phyloP scores from a whole-genome alignment of 2,329 filamentous ascomycete genomes.

The Pyricularia pennisetigena region DNA sequence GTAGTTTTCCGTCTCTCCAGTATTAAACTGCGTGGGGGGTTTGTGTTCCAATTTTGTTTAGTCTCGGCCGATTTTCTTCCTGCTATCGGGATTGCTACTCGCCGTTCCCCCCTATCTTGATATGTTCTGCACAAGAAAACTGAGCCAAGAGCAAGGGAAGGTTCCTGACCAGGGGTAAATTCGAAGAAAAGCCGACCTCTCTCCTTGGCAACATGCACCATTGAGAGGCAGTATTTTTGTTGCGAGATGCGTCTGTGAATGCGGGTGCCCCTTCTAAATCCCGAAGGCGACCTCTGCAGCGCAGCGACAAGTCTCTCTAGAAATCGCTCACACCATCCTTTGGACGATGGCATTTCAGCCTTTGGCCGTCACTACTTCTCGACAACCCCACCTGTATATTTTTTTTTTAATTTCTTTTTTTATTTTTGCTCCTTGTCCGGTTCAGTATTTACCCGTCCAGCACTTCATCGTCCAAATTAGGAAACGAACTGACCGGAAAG shows the following conservation, averaged over 20 bases:
- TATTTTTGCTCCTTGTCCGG: too few relatives aligned
- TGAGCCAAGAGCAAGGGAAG: neutral
- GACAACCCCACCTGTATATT: neutral
- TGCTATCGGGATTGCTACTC: neutral
- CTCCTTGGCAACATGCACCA: neutral
- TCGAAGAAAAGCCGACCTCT: neutral
- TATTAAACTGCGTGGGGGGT: neutral
- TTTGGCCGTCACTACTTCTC: neutral
- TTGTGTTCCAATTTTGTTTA: neutral
- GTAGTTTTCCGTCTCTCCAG: neutral
- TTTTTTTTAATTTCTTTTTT: neutral
- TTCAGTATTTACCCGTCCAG: neutral
- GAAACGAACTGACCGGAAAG: neutral
- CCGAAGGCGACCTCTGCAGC: neutral
- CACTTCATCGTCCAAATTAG: neutral
- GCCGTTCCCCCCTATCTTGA: neutral
- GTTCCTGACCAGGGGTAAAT: neutral
- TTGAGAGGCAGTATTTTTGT: too few relatives aligned
- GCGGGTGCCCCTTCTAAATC: neutral
- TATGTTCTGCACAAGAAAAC: neutral
- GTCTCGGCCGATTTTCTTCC: neutral
- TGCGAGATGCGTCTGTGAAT: neutral
- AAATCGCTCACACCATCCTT: neutral
- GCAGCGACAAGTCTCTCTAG: neutral
- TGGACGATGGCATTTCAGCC: neutral